Conservation (phyloP, 495 filamentous ascomycete species). For the Podospora comata region DNA sequence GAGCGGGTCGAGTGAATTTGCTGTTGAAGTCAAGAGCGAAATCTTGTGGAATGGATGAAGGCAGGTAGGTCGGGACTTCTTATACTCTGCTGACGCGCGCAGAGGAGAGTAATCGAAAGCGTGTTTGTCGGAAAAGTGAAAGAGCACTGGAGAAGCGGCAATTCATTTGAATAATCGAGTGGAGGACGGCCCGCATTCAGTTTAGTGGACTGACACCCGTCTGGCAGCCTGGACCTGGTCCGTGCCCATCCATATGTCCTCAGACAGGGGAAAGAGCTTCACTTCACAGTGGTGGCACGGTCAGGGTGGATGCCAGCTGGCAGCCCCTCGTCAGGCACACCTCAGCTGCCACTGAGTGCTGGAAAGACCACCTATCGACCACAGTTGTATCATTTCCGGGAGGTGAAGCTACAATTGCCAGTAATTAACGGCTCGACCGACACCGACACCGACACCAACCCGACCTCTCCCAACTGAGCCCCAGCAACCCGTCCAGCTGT, state of each 20-base stretch:
- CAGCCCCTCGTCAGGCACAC: conserved; percentile 23
- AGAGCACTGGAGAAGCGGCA: background rate
- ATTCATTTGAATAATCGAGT: background rate
- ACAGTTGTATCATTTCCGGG: conserved; percentile 21
- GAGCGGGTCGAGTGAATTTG: background rate
- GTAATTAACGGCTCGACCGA: background rate
- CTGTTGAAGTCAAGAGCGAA: background rate
- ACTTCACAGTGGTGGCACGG: background rate
- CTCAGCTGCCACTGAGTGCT: conserved; percentile 3
- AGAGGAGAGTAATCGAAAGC: background rate
- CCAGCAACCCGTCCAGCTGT: background rate
- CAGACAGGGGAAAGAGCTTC: background rate
- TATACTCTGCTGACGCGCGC: background rate
- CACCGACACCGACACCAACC: background rate
- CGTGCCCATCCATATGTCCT: background rate
- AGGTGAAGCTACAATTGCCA: conserved; percentile 14
- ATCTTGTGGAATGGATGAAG: background rate
- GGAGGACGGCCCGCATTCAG: conserved; percentile 1
- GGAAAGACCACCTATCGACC: conserved; percentile 32
- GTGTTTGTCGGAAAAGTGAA: background rate
- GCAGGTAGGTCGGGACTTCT: background rate
- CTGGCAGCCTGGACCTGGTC: background rate
- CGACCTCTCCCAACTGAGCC: conserved; percentile 19
- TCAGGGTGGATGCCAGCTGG: conserved; percentile 23
- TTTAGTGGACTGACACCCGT: background rate